Base-by-base conservation (phyloP, 306 rosid genomes). In the Amphicarpaea edgeworthii region DNA sequence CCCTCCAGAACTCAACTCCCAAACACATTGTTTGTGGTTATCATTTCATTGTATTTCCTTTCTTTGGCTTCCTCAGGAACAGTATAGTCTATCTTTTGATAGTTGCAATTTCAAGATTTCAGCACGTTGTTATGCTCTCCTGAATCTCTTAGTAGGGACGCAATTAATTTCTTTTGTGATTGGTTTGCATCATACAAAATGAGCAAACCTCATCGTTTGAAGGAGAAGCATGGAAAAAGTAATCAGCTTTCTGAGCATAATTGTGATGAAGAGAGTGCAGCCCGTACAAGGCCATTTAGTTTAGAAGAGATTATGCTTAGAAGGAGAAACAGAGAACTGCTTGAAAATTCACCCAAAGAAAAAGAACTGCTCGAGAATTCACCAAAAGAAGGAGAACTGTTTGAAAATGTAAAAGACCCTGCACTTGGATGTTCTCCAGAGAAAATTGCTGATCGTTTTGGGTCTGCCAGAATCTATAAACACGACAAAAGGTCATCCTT, bases 261-360 rank as follows among this genome's bases (percentile, higher is more conserved):
- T 45, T 37, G 45, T 68, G 88, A 79, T 68, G 92, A 89, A 72
- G 96, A 81, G 65, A 89, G 87, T 87, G 90, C 99, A 28, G 97
- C 99, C 77, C 89, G 93, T 63, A 95, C 99, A 57, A 88, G 99
- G 90, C 96, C 99, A 32, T 73, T 87, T 63, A 89, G 93, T 85
- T 81, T 84, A 62, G 93, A 90, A 70, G 96, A 95, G 81, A 92
- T 90, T 75, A 87, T 95, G 97, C 77, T 63, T 77, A 84, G 90
- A 84, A 89, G 99, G 72, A 85, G 69, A 77, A 81, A 78, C 70
- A 92, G 83, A 76, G 86, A 83, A 68, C 76, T 81, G 34, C 73
- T 78, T 75, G 96, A 81, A 78, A 75, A 80, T 72, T 30, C 37
- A 30, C 37, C 37, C 4, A 30, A 30, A 30, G 37, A 30, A 30